Percentiles rank a stretch among this genome's conserved stretches.
Conservation (phyloP, 305 asterid species). For the Solanum hybrid region DNA sequence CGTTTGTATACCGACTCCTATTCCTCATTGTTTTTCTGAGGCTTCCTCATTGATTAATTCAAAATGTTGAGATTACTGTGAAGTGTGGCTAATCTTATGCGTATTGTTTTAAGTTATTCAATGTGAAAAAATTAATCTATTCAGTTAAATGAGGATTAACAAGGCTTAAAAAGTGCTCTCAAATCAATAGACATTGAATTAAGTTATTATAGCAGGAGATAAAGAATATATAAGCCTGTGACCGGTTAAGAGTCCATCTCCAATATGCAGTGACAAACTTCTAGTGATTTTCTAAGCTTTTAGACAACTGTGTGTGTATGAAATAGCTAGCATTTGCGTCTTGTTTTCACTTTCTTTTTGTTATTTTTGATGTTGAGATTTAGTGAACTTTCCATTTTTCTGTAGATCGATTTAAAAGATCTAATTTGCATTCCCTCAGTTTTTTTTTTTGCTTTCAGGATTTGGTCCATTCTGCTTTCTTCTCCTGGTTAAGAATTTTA, state of each 20-base stretch:
- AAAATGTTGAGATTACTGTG: background rate
- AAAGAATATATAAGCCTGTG: background rate
- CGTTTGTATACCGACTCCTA: background rate
- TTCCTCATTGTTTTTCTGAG: slow-evolving; percentile 8
- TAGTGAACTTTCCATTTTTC: background rate
- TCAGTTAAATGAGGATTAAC: background rate
- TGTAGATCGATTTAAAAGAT: background rate
- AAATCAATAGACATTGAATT: background rate
- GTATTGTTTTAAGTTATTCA: background rate
- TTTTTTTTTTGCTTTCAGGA: background rate
- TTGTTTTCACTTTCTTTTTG: background rate
- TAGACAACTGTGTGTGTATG: background rate
- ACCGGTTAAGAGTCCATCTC: background rate
- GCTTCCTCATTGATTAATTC: background rate
- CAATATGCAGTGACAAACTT: background rate
- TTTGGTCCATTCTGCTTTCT: background rate
- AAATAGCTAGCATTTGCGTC: background rate
- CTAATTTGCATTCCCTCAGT: background rate
- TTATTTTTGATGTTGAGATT: background rate
- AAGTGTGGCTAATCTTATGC: background rate
- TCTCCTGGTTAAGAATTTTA: background rate
- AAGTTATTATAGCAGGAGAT: background rate
- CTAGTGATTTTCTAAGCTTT: background rate
- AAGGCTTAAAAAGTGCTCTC: background rate
- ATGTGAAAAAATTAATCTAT: background rate